These are phyloP conservation scores for Ophiostoma ips DNA, from an alignment of 2,329 filamentous ascomycete species.

Conservation along the genomic window DNA sequence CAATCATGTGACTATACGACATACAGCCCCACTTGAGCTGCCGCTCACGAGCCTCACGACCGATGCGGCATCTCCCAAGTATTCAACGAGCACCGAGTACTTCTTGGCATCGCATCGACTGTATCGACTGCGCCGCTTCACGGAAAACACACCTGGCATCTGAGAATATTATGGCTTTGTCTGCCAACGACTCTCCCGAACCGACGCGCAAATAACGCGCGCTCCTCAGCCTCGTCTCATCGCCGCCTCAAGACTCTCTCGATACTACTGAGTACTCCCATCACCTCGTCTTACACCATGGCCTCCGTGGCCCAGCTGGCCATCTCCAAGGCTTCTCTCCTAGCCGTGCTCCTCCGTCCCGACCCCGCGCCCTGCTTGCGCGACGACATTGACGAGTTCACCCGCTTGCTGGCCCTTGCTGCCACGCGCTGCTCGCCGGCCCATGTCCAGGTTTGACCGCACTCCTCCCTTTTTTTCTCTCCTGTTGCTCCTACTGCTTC, in stretches of 20 bases:
- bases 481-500: neutral
- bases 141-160: too few relatives aligned
- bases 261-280: too few relatives aligned
- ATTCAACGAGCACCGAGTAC: too few relatives aligned
- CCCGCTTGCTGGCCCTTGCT: slow-evolving; percentile 48
- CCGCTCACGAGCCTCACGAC: neutral
- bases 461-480: neutral
- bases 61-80: neutral
- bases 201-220: too few relatives aligned
- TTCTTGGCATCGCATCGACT: too few relatives aligned
- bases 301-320: slow-evolving; percentile 51
- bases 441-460: slow-evolving; percentile 74
- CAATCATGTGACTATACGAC: neutral
- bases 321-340: slow-evolving; percentile 68
- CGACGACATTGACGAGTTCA: slow-evolving; percentile 56
- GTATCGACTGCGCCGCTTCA: too few relatives aligned
- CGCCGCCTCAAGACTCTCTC: neutral
- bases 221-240: neutral
- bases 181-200: too few relatives aligned
- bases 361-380: slow-evolving; percentile 58
- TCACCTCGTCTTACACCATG: neutral
- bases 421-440: slow-evolving; percentile 58
- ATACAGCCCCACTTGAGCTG: neutral
- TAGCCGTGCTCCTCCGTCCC: slow-evolving; percentile 56
- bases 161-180: too few relatives aligned